Evolutionary conservation across 257 asterid genomes (phyloP), one percentile per base, ranked within the genome.

Genomic region (Nicotiana paniculata): DNA sequence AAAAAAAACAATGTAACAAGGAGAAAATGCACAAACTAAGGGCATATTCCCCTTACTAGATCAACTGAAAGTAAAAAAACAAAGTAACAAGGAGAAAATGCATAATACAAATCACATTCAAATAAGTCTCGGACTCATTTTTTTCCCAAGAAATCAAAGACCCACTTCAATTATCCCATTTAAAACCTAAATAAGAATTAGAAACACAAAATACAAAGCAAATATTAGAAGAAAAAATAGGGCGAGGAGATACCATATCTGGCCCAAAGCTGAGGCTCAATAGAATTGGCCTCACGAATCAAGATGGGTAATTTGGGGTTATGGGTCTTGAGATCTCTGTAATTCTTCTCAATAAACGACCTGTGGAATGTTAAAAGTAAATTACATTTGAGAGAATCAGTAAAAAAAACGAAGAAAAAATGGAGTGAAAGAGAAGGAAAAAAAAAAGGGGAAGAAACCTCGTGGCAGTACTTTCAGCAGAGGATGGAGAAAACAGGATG

Each of bases 231-330:
- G 18, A 24, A 21, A 21, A 3, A 61, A 61, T 21, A 21, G 6
- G 24, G 5, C 0, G 9, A 9, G 54, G 55, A 37, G 77, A 37
- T 89, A 95, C 98, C 98, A 81, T 86, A 93, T 95, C 98, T 91
- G 48, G 97, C 98, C 98, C 97, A 95, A 24, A 95, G 97, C 89
- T 95, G 98, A 77, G 98, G 98, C 83, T 93, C 94, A 75, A 88
- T 87, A 70, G 92, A 92, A 28, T 87, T 80, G 54, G 95, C 95
- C 87, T 95, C 97, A 54, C 97, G 98, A 89, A 95, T 92, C 90
- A 95, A 85, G 82, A 92, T 92, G 15, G 97, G 97, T 37, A 95
- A 91, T 84, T 85, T 91, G 70, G 98, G 98, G 84, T 93, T 93
- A 24, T 86, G 90, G 72, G 94, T 89, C 90, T 95, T 95, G 90